Base-by-base conservation (phyloP, 768 basidiomycete genomes). In the Tulasnella sp. region DNA sequence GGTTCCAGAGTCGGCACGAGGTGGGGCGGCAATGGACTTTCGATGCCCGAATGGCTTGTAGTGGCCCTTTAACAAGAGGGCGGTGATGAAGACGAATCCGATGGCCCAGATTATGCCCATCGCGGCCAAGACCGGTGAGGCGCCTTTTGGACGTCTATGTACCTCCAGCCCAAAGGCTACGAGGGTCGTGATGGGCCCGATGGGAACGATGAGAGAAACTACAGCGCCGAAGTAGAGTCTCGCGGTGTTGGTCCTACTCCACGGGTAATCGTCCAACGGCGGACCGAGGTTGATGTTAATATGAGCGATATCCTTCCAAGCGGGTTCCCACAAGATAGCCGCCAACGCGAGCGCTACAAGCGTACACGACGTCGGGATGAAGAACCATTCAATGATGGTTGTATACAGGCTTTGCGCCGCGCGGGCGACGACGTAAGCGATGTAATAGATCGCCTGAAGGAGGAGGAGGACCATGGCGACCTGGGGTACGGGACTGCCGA, bases 251-350 rank as follows among this genome's bases (percentile, higher is more conserved):
- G 39, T 42, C 29, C 69, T 41, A 16, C 40, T 70, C 69, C 69
- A 70, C 4, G 69, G 69, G 42, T 70, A 70, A 52, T 41, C 35
- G 7, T 52, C 40, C 32, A 47, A 29, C 47, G 69, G 69, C 22
- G 66, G 66, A 32, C 69, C 69, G 44, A 70, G 69, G 42, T 70
- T 62, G 14, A 70, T 52, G 42, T 70, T 70, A 22, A 70, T 36
- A 34, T 70, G 69, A 5, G 69, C 69, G 19, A 70, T 19, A 36
- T 70, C 69, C 59, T 70, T 70, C 69, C 69, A 70, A 5, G 69
- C 69, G 19, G 69, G 69, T 62, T 70, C 69, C 69, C 69, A 70
- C 16, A 70, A 42, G 69, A 70, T 70, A 32, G 40, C 47, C n/a
- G 69, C 32, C 6, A 47, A 1, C 12, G n/a, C 39, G 32, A 69